A percentile compares a stretch with the other conserved stretches of the same genome.
phyloP scores from a whole-genome alignment of 768 basidiomycete genomes.

The Boletus pseudopeckii region DNA sequence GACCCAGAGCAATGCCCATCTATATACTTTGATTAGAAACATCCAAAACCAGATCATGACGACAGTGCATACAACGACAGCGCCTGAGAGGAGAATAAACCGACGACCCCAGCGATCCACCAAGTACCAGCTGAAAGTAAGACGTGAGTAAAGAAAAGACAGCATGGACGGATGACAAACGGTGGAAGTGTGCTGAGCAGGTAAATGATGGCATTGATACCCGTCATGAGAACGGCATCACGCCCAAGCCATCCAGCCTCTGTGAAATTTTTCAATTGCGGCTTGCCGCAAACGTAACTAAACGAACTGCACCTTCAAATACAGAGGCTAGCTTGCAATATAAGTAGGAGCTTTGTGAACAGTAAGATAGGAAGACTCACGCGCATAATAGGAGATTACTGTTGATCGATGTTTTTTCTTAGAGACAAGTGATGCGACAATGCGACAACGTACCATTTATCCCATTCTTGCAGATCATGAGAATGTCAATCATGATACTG shows the following conservation, averaged over 20 bases:
- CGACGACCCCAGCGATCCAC: slow-evolving; percentile 91
- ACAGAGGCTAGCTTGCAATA: slow-evolving; percentile 60
- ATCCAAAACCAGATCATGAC: not conserved
- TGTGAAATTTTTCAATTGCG: slow-evolving; percentile 30
- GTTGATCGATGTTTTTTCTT: not conserved
- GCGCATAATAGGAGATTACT: slow-evolving; percentile 95
- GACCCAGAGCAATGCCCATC: slow-evolving; percentile 79
- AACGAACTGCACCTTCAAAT: slow-evolving; percentile 67
- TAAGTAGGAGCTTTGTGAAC: slow-evolving; percentile 7
- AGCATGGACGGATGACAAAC: slow-evolving; percentile 41
- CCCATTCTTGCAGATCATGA: slow-evolving; percentile 61
- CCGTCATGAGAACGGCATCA: slow-evolving; percentile 93
- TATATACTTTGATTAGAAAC: slow-evolving; percentile 27
- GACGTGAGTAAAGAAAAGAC: slow-evolving; percentile 5
- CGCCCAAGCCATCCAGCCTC: slow-evolving; percentile 96
- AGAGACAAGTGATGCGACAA: slow-evolving; percentile 5
- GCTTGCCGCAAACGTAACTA: not conserved
- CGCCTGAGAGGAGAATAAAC: slow-evolving; percentile 82
- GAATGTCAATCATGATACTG: not conserved
- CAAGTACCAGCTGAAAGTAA: slow-evolving; percentile 74
- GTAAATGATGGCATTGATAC: slow-evolving; percentile 85
- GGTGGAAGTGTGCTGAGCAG: slow-evolving; percentile 78
- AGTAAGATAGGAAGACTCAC: slow-evolving; percentile 44
- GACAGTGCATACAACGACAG: slow-evolving; percentile 56
- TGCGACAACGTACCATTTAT: slow-evolving; percentile 70